phyloP scores from a whole-genome alignment of 345 rosid species.

The Brassica carinata region DNA sequence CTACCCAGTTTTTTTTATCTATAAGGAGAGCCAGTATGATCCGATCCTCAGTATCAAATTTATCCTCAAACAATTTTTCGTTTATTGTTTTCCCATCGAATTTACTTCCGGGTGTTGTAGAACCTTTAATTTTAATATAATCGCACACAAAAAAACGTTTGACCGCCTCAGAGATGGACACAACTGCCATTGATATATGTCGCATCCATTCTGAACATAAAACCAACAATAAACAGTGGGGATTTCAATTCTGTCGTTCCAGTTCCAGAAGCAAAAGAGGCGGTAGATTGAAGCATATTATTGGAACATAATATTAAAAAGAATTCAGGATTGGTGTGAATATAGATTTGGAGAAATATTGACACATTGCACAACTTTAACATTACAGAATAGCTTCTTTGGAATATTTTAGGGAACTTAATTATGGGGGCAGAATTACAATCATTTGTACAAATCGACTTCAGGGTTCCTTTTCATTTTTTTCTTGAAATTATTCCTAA shows the following conservation, averaged over 20 bases:
- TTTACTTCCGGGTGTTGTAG: too few species aligned
- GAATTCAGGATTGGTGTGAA: conserved; percentile 11
- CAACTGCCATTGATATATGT: not conserved
- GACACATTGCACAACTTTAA: conserved; percentile 28
- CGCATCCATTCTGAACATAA: not conserved
- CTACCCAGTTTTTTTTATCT: too few species aligned
- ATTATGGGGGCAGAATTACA: conserved; percentile 17
- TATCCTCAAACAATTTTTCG: too few species aligned
- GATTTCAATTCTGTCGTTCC: not conserved
- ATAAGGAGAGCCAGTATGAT: too few species aligned
- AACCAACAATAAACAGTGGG: not conserved
- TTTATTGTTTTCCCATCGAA: too few species aligned
- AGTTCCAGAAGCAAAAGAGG: conserved; percentile 27
- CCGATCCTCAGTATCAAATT: too few species aligned
- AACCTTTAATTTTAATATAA: too few species aligned
- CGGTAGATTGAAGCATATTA: conserved; percentile 28
- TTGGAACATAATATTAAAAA: conserved; percentile 12
- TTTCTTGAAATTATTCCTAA: conserved; percentile 27
- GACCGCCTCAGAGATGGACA: not conserved
- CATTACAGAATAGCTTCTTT: conserved; percentile 14
- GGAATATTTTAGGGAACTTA: conserved; percentile 22
- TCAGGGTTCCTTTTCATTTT: conserved; percentile 3
- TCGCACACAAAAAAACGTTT: not conserved
- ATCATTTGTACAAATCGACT: conserved; percentile 35
- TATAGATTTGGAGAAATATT: conserved; percentile 23